Percentiles rank a stretch among this genome's conserved stretches.
Evolutionary conservation across 352 stramenopile genomes (phyloP).

Genomic region (Aphanomyces astaci): DNA sequence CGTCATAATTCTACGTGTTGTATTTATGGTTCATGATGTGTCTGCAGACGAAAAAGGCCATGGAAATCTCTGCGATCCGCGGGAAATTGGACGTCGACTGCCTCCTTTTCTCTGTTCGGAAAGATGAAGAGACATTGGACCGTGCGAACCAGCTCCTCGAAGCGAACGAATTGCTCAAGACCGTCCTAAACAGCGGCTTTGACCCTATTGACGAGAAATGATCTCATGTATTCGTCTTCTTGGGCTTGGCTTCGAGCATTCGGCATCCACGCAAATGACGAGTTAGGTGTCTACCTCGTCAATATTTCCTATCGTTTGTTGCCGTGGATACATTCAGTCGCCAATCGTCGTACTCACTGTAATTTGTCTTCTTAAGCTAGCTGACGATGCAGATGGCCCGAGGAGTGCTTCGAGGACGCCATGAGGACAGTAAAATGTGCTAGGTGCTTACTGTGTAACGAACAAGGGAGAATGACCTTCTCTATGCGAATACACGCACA

Average conservation of each 20-base stretch:
- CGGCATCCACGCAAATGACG: too few species aligned
- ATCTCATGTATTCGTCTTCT: not conserved
- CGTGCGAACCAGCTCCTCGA: conserved; percentile 72
- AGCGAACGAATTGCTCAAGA: conserved; percentile 80
- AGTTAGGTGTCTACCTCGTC: too few species aligned
- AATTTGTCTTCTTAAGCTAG: too few species aligned
- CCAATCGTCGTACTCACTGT: too few species aligned
- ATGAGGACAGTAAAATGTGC: too few species aligned
- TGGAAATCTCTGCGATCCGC: conserved; percentile 73
- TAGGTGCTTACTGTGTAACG: too few species aligned
- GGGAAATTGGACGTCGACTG: conserved; percentile 82
- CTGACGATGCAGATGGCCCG: too few species aligned
- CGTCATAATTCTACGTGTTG: not conserved
- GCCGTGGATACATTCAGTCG: not conserved
- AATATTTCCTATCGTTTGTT: too few species aligned
- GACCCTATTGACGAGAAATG: conserved; percentile 79
- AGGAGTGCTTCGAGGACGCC: too few species aligned
- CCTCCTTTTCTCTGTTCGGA: conserved; percentile 85
- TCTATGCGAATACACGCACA: too few species aligned
- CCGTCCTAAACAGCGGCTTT: conserved; percentile 81
- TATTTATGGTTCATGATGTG: not conserved
- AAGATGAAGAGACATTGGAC: conserved; percentile 73
- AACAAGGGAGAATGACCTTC: too few species aligned
- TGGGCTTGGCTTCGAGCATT: too few species aligned
- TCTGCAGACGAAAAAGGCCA: conserved; percentile 75